These are phyloP conservation scores for Bothriochloa decipiens DNA, from an alignment of 176 grass and related monocot genomes.

Conservation along the genomic window DNA sequence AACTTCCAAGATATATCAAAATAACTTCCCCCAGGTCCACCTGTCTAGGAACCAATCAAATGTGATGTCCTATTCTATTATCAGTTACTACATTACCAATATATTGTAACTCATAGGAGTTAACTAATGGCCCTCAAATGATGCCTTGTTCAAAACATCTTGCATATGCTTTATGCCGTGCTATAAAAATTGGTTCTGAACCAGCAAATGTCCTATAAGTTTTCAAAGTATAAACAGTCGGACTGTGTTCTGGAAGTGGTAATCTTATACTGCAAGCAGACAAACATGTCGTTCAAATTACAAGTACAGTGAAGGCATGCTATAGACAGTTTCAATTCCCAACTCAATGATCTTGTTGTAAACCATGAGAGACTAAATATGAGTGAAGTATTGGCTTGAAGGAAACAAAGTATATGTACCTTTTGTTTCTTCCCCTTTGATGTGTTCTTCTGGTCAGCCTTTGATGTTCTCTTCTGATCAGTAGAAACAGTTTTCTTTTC, in stretches of 20 bases:
- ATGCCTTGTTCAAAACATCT: slow-evolving; percentile 19
- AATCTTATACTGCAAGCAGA: not conserved
- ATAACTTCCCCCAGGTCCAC: not conserved
- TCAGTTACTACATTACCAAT: not conserved
- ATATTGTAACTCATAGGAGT: slow-evolving; percentile 16
- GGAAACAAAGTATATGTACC: slow-evolving; percentile 41
- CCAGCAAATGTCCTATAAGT: not conserved
- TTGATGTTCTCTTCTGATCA: slow-evolving; percentile 56
- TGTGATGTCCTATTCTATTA: not conserved
- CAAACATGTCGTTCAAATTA: slow-evolving; percentile 17
- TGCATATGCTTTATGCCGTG: not conserved
- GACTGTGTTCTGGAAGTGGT: not conserved
- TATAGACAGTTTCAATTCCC: slow-evolving; percentile 21
- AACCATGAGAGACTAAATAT: slow-evolving; percentile 4
- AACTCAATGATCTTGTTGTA: not conserved
- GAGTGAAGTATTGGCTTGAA: not conserved
- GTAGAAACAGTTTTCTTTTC: slow-evolving; percentile 55
- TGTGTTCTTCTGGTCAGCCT: slow-evolving; percentile 57
- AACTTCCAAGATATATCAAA: slow-evolving; percentile 22
- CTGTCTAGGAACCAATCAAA: slow-evolving; percentile 1
- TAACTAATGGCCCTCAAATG: not conserved
- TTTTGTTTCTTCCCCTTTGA: slow-evolving; percentile 88
- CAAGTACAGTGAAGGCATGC: not conserved
- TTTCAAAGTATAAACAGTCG: slow-evolving; percentile 21
- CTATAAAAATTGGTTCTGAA: slow-evolving; percentile 24